phyloP scores from a whole-genome alignment of 2,329 filamentous ascomycete species.

The Pyrenochaeta sp. region DNA sequence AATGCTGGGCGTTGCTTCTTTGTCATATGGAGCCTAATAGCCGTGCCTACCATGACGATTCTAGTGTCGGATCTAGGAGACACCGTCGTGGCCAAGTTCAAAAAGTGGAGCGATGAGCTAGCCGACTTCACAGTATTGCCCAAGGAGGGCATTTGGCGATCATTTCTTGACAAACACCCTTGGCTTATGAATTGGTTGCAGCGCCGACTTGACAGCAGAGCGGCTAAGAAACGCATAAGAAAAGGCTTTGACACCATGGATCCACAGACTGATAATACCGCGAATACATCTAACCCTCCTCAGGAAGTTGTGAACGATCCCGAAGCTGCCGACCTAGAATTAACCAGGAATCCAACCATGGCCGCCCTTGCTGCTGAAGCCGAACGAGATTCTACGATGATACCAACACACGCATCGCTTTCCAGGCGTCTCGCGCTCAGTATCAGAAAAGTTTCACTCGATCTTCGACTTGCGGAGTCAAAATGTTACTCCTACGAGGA shows the following conservation, averaged over 20 bases:
- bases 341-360: conserved; percentile 14
- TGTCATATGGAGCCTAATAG: conserved; percentile 89
- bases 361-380: conserved; percentile 19
- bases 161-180: conserved; percentile 60
- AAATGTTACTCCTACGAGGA: conserved; percentile 81
- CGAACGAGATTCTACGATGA: conserved; percentile 6
- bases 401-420: conserved; percentile 60
- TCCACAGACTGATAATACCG: conserved; percentile 28
- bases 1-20: conserved; percentile 86
- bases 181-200: conserved; percentile 50
- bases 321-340: conserved; percentile 14
- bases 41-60: conserved; percentile 87
- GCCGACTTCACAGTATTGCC: conserved; percentile 74
- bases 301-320: conserved; percentile 17
- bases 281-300: neutral
- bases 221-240: conserved; percentile 52
- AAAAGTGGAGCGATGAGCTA: conserved; percentile 66
- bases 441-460: conserved; percentile 71
- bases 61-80: conserved; percentile 71
- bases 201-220: conserved; percentile 46
- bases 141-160: conserved; percentile 62
- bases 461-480: conserved; percentile 66
- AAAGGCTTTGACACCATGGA: conserved; percentile 57
- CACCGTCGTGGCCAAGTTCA: conserved; percentile 76
- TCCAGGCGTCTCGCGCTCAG: conserved; percentile 71